A percentile compares a stretch with the other conserved stretches of the same genome.
phyloP scores from a whole-genome alignment of 75 land plant genomes.

The Pinus albicaulis region DNA sequence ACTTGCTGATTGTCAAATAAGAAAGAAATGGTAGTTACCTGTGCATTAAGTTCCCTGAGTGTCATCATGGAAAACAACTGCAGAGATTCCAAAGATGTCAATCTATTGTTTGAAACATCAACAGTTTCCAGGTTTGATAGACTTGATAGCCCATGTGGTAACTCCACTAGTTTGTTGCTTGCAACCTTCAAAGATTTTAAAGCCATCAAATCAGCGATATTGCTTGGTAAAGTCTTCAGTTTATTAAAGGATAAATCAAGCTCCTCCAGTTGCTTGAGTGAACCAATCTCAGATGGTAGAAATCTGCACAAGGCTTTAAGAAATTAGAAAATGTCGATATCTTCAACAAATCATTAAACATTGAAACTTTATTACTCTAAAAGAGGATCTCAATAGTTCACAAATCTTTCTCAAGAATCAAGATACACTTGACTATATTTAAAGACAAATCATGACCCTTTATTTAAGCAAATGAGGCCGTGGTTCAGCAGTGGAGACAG shows the following conservation, averaged over 20 bases:
- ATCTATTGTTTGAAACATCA: slow-evolving; percentile 84
- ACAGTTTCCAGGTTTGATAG: slow-evolving; percentile 54
- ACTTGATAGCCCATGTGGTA: slow-evolving; percentile 57
- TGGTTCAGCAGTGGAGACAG: too few relatives aligned
- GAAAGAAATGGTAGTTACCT: slow-evolving; percentile 36
- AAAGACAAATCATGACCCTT: too few relatives aligned
- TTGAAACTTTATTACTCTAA: neutral
- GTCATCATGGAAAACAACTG: slow-evolving; percentile 63
- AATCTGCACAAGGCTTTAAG: slow-evolving; percentile 47
- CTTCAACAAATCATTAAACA: slow-evolving; percentile 6
- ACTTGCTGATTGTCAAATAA: slow-evolving; percentile 9
- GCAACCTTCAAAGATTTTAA: slow-evolving; percentile 65
- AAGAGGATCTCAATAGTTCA: slow-evolving; percentile 15
- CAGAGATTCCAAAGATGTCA: slow-evolving; percentile 72
- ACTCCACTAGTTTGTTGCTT: slow-evolving; percentile 79
- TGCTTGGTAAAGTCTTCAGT: slow-evolving; percentile 69
- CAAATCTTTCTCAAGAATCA: slow-evolving; percentile 4
- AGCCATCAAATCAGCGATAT: slow-evolving; percentile 54
- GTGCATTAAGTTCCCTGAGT: slow-evolving; percentile 69
- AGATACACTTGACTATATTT: too few relatives aligned
- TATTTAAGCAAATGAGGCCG: too few relatives aligned
- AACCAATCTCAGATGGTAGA: slow-evolving; percentile 85
- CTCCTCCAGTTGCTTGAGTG: slow-evolving; percentile 65
- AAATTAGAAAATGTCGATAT: slow-evolving; percentile 6
- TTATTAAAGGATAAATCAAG: slow-evolving; percentile 95